These are phyloP conservation scores for Trichoderma harzianum DNA, from an alignment of 2,329 filamentous ascomycete species.

Conservation along the genomic window DNA sequence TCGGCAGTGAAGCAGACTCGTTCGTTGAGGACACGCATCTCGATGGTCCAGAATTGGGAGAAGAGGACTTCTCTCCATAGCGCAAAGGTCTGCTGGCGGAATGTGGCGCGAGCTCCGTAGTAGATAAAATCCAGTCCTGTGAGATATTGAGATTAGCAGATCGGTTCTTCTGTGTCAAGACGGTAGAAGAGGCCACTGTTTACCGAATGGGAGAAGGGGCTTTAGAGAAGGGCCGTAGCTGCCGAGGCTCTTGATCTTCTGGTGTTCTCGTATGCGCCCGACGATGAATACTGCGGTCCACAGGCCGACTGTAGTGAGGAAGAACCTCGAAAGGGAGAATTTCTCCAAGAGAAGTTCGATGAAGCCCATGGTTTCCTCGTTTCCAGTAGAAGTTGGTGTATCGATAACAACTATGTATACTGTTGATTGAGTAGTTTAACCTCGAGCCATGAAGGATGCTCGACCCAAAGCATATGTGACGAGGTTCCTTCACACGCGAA, in stretches of 20 bases:
- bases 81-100: slow-evolving; percentile 55
- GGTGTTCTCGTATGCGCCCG: slow-evolving; percentile 39
- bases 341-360: slow-evolving; percentile 46
- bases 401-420: neutral
- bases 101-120: slow-evolving; percentile 50
- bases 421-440: neutral
- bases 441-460: neutral
- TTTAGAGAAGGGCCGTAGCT: slow-evolving; percentile 38
- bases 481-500: neutral
- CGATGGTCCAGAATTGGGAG: slow-evolving; percentile 52
- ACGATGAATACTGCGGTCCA: slow-evolving; percentile 39
- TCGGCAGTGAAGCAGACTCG: slow-evolving; percentile 76
- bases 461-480: neutral
- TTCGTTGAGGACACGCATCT: slow-evolving; percentile 51
- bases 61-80: slow-evolving; percentile 57
- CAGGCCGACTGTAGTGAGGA: slow-evolving; percentile 36
- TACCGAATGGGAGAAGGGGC: slow-evolving; percentile 46
- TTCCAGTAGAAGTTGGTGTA: neutral
- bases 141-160: neutral
- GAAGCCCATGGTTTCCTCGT: slow-evolving; percentile 43
- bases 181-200: slow-evolving; percentile 20
- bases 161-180: too few species aligned
- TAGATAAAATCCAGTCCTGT: slow-evolving; percentile 62
- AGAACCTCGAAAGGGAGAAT: slow-evolving; percentile 40
- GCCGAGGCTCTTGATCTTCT: slow-evolving; percentile 46